phyloP scores from a whole-genome alignment of 73 alveolate species.

The Loxodes magnus region DNA sequence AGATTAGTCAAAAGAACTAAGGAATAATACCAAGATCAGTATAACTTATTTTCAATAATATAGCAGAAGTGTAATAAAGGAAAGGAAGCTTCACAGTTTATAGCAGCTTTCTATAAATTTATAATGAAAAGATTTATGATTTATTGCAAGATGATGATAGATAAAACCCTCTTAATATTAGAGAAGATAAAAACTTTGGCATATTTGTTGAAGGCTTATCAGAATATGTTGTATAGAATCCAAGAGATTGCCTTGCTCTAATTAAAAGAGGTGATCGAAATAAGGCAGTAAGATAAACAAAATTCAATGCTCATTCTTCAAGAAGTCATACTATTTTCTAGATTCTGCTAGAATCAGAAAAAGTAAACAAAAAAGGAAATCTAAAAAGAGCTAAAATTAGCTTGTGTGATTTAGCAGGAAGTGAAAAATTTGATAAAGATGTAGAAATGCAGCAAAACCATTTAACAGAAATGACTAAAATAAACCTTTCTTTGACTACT shows the following conservation, averaged over 20 bases:
- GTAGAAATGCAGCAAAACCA: slow-evolving; percentile 54
- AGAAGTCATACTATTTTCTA: slow-evolving; percentile 90
- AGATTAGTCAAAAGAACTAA: slow-evolving; percentile 15
- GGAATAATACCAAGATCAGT: slow-evolving; percentile 91
- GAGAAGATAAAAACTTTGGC: slow-evolving; percentile 67
- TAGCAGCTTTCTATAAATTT: slow-evolving; percentile 57
- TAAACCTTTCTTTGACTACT: slow-evolving; percentile 65
- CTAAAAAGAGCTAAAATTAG: slow-evolving; percentile 63
- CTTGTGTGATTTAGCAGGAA: slow-evolving; percentile 95
- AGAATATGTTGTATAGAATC: slow-evolving; percentile 44
- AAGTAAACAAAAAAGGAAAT: slow-evolving; percentile 61
- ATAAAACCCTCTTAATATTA: slow-evolving; percentile 39
- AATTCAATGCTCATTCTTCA: slow-evolving; percentile 79
- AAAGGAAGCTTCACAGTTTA: slow-evolving; percentile 37
- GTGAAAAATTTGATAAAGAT: slow-evolving; percentile 75
- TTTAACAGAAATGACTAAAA: slow-evolving; percentile 61
- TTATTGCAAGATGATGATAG: slow-evolving; percentile 33
- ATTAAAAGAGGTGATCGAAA: slow-evolving; percentile 75
- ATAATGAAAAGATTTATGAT: slow-evolving; percentile 73
- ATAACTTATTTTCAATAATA: slow-evolving; percentile 48
- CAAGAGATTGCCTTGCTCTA: slow-evolving; percentile 56
- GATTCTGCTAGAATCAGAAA: slow-evolving; percentile 63
- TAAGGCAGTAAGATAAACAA: slow-evolving; percentile 86
- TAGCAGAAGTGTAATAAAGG: slow-evolving; percentile 35
- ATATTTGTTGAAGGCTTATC: slow-evolving; percentile 67